These are phyloP conservation scores for Pseudogymnoascus sp. DNA, from an alignment of 2,329 filamentous ascomycete genomes.

Conservation along the genomic window DNA sequence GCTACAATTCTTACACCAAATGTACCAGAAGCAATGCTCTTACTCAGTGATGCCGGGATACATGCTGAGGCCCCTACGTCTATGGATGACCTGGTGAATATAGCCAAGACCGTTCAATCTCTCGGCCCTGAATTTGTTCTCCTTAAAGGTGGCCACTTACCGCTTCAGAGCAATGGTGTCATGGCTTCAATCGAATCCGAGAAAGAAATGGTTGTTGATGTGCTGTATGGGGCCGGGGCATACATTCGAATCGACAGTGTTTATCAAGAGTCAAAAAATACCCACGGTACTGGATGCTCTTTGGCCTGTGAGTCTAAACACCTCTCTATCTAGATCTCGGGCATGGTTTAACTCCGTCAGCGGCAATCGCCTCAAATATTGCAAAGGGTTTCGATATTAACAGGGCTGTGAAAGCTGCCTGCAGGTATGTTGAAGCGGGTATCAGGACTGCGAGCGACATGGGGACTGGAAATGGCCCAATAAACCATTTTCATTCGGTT, in stretches of 20 bases:
- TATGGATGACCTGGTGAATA: constrained; percentile 56
- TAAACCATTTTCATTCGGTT: constrained; percentile 71
- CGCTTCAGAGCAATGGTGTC: constrained; percentile 55
- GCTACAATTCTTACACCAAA: constrained; percentile 69
- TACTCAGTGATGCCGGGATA: constrained; percentile 46
- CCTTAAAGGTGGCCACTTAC: constrained; percentile 85
- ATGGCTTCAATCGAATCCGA: constrained; percentile 51
- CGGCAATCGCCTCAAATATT: constrained; percentile 68
- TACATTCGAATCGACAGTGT: constrained; percentile 56
- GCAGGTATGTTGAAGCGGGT: constrained; percentile 61
- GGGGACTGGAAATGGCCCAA: constrained; percentile 60
- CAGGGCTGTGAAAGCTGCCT: constrained; percentile 57
- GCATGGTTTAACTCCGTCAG: constrained; percentile 24
- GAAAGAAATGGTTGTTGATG: constrained; percentile 61
- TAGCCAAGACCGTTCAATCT: constrained; percentile 56
- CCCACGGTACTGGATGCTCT: constrained; percentile 91
- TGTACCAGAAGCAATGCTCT: constrained; percentile 61
- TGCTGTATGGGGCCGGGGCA: constrained; percentile 58
- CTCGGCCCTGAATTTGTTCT: constrained; percentile 74
- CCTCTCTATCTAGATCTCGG: background rate
- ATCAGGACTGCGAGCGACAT: constrained; percentile 40
- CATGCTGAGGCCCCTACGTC: constrained; percentile 38
- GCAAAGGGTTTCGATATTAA: constrained; percentile 48
- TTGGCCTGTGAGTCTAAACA: constrained; percentile 61
- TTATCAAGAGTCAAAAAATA: constrained; percentile 68